phyloP scores from a whole-genome alignment of 2,329 filamentous ascomycete genomes.

The Neofusicoccum sp. region DNA sequence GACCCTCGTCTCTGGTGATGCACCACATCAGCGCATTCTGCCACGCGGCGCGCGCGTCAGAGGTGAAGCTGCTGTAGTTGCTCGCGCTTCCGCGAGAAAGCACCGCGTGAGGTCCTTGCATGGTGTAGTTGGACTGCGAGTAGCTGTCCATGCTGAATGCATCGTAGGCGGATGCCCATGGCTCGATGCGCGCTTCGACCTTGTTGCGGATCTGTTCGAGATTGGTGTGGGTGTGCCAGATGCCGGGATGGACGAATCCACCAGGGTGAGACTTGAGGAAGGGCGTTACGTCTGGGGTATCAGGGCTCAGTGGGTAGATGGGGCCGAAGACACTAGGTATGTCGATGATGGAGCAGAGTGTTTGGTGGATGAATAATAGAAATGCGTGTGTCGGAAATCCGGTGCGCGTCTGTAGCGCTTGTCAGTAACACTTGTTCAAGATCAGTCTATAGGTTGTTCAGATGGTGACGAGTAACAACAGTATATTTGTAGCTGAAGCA shows the following conservation, averaged over 20 bases:
- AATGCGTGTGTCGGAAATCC: no score
- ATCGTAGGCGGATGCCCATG: slow-evolving; percentile 25
- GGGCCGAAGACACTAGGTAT: slow-evolving; percentile 1
- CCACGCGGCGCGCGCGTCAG: slow-evolving; percentile 43
- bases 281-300: neutral
- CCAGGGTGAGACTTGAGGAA: slow-evolving; percentile 3
- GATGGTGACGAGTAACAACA: no score
- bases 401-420: no score
- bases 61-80: slow-evolving; percentile 43
- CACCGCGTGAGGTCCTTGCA: slow-evolving; percentile 37
- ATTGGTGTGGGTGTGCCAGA: slow-evolving; percentile 31
- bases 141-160: slow-evolving; percentile 18
- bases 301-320: neutral
- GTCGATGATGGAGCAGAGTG: neutral
- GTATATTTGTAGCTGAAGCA: no score
- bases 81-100: slow-evolving; percentile 36
- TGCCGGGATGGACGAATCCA: slow-evolving; percentile 29
- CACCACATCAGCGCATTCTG: slow-evolving; percentile 50
- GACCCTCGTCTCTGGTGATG: slow-evolving; percentile 41
- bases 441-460: no score
- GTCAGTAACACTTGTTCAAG: no score
- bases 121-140: slow-evolving; percentile 27
- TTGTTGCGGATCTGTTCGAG: slow-evolving; percentile 28
- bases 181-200: slow-evolving; percentile 25
- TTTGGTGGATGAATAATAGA: no score